Evolutionary conservation across 2,329 filamentous ascomycete genomes (phyloP).

Genomic region (Cercospora beticola): DNA sequence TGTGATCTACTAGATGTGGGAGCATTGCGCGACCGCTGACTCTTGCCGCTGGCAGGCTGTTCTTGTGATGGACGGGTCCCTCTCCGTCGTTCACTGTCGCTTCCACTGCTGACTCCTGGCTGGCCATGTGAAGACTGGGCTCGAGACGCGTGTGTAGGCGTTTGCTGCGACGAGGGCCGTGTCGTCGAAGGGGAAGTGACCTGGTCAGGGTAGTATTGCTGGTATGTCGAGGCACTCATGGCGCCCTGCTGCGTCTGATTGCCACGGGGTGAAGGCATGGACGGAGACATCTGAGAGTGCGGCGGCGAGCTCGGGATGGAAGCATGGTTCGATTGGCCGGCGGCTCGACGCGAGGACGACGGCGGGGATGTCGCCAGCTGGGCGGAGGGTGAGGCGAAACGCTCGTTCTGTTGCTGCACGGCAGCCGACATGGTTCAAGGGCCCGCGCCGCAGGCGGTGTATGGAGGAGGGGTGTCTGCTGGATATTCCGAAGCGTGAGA

Average conservation of each 20-base stretch:
- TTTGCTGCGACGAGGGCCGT: slow-evolving; percentile 29
- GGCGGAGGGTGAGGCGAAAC: slow-evolving; percentile 19
- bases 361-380: slow-evolving; percentile 21
- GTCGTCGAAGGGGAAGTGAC: slow-evolving; percentile 26
- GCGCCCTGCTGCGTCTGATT: slow-evolving; percentile 44
- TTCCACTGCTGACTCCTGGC: slow-evolving; percentile 44
- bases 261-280: slow-evolving; percentile 47
- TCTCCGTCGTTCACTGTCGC: slow-evolving; percentile 42
- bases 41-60: slow-evolving; percentile 47
- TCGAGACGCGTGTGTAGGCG: slow-evolving; percentile 24
- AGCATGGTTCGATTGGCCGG: slow-evolving; percentile 38
- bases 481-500: background rate
- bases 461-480: background rate
- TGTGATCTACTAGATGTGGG: slow-evolving; percentile 48
- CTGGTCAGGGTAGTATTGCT: slow-evolving; percentile 54
- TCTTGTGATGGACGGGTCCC: slow-evolving; percentile 45
- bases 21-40: slow-evolving; percentile 37
- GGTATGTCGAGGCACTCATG: slow-evolving; percentile 75
- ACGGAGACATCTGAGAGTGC: slow-evolving; percentile 39
- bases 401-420: slow-evolving; percentile 22
- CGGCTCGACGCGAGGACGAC: slow-evolving; percentile 21
- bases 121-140: slow-evolving; percentile 39
- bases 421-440: slow-evolving; percentile 26
- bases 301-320: slow-evolving; percentile 43
- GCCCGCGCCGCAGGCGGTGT: slow-evolving; percentile 9